Evolutionary conservation across 192 early-diverging fungal species (phyloP).

Genomic region (Backusella morwellensis): DNA sequence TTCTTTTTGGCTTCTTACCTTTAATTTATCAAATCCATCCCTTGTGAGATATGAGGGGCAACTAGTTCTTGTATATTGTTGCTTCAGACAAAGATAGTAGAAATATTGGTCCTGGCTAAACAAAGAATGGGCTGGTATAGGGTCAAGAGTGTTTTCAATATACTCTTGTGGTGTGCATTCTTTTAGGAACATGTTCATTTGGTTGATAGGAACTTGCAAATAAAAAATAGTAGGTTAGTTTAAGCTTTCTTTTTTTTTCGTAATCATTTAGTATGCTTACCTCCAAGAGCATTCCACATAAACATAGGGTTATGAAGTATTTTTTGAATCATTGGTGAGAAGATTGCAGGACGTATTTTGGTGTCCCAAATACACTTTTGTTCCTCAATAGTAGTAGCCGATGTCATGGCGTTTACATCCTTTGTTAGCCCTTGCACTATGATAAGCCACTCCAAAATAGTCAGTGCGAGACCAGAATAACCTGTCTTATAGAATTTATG

Average conservation of each 20-base stretch:
- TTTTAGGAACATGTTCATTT: conserved; percentile 81
- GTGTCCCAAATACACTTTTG: conserved; percentile 65
- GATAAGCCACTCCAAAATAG: conserved; percentile 61
- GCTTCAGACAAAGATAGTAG: conserved; percentile 74
- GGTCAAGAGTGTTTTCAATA: conserved; percentile 80
- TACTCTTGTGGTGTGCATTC: conserved; percentile 79
- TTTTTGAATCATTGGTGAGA: conserved; percentile 58
- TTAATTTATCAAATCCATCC: conserved; percentile 62
- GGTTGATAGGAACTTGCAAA: conserved; percentile 68
- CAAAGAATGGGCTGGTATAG: conserved; percentile 58
- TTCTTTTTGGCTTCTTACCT: conserved; percentile 13
- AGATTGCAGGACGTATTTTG: conserved; percentile 63
- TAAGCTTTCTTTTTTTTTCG: neutral
- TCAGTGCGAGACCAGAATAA: conserved; percentile 77
- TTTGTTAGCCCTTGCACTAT: conserved; percentile 54
- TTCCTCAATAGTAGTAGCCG: conserved; percentile 51
- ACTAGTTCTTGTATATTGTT: conserved; percentile 63
- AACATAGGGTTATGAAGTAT: conserved; percentile 76
- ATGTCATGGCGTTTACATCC: conserved; percentile 54
- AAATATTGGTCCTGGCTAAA: conserved; percentile 82
- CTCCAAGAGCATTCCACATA: conserved; percentile 81
- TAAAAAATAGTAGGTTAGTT: neutral
- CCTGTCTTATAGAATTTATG: conserved; percentile 79
- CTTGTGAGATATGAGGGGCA: conserved; percentile 78
- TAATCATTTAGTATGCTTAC: neutral